A percentile compares a stretch with the other conserved stretches of the same genome.
Evolutionary conservation across 495 filamentous ascomycete species (phyloP).

Genomic region (Rhypophila decipiens): DNA sequence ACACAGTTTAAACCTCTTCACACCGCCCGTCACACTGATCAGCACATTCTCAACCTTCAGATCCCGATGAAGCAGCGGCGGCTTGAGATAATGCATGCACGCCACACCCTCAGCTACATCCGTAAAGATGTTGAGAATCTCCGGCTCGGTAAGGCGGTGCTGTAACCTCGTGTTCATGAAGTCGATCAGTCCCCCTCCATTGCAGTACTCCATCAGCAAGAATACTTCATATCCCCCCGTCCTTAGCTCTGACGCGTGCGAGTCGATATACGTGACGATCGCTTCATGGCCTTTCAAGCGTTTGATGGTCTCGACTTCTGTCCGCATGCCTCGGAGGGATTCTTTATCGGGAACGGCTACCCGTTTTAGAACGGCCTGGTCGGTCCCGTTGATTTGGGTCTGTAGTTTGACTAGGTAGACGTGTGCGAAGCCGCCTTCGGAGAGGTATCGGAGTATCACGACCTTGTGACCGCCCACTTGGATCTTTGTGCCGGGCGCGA

Average conservation of each 20-base stretch:
- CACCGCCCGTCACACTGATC: slow-evolving; percentile 60
- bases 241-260: slow-evolving; percentile 87
- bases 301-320: slow-evolving; percentile 99
- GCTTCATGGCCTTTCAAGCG: slow-evolving; percentile 90
- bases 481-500: slow-evolving; percentile 88
- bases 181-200: slow-evolving; percentile 87
- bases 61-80: slow-evolving; percentile 87
- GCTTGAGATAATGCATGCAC: slow-evolving; percentile 98
- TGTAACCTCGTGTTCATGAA: slow-evolving; percentile 99
- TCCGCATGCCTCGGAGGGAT: slow-evolving; percentile 89
- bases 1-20: slow-evolving; percentile 81
- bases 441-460: slow-evolving; percentile 95
- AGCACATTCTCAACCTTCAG: slow-evolving; percentile 98
- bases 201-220: slow-evolving; percentile 90
- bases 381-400: slow-evolving; percentile 68
- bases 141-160: slow-evolving; percentile 92
- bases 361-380: slow-evolving; percentile 85
- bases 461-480: slow-evolving; percentile 90
- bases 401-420: slow-evolving; percentile 92
- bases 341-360: slow-evolving; percentile 98
- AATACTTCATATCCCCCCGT: slow-evolving; percentile 97
- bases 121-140: slow-evolving; percentile 93
- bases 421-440: slow-evolving; percentile 96
- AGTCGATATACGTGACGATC: slow-evolving; percentile 97
- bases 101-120: slow-evolving; percentile 95